Evolutionary conservation across 83 land plant genomes (phyloP).

Genomic region (Diphasiastrum complanatum): DNA sequence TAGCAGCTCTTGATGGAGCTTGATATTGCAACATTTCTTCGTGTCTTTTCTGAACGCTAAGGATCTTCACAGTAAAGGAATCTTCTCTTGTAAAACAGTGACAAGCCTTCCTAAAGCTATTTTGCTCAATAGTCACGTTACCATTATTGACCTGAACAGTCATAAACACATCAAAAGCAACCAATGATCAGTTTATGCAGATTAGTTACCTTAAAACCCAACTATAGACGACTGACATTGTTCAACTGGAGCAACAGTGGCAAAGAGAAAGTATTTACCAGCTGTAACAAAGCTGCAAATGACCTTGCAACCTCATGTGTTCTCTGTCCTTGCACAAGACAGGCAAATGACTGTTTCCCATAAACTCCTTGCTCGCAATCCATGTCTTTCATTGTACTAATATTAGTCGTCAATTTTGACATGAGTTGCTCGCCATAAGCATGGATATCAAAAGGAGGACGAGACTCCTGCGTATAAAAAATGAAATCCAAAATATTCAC

Average conservation of each 20-base stretch:
- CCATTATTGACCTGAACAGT: slow-evolving; percentile 80
- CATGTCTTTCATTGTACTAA: slow-evolving; percentile 18
- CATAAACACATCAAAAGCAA: neutral
- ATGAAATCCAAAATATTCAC: slow-evolving; percentile 4
- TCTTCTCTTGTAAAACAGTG: slow-evolving; percentile 53
- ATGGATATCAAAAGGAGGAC: slow-evolving; percentile 81
- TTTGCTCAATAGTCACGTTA: slow-evolving; percentile 49
- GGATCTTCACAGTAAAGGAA: slow-evolving; percentile 59
- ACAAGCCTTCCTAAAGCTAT: slow-evolving; percentile 11
- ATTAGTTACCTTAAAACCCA: neutral
- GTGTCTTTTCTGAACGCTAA: slow-evolving; percentile 26
- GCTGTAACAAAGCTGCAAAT: slow-evolving; percentile 79
- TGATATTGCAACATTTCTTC: slow-evolving; percentile 33
- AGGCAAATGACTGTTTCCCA: slow-evolving; percentile 38
- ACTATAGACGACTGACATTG: neutral
- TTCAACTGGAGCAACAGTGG: neutral
- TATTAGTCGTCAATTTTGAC: slow-evolving; percentile 24
- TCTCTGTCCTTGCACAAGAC: slow-evolving; percentile 53
- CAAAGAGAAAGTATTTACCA: slow-evolving; percentile 41
- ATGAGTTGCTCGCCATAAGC: slow-evolving; percentile 67
- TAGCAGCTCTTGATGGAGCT: slow-evolving; percentile 32
- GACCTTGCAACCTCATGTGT: slow-evolving; percentile 77
- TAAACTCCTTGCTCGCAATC: neutral
- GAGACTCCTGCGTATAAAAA: slow-evolving; percentile 52
- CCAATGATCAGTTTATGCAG: neutral